Conservation (phyloP, 768 basidiomycete species). For the Amanita pallidorosea region DNA sequence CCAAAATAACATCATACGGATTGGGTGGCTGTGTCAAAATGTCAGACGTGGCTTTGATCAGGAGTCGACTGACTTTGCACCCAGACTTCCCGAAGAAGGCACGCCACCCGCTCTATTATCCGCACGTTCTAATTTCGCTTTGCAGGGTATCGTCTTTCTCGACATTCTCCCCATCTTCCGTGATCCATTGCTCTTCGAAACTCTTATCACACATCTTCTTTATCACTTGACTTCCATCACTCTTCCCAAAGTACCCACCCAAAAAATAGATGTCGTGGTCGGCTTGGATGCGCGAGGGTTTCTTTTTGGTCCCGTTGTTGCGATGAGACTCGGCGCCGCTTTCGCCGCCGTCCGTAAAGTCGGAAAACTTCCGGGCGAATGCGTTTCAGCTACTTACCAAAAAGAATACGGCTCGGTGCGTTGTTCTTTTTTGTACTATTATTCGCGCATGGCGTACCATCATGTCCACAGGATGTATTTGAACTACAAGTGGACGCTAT, state of each 20-base stretch:
- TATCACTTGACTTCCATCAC: constrained; percentile 79
- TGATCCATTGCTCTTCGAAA: constrained; percentile 80
- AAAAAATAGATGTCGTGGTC: constrained; percentile 85
- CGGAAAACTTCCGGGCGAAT: constrained; percentile 90
- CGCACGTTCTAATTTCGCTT: background rate
- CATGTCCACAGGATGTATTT: constrained; percentile 63
- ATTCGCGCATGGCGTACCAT: background rate
- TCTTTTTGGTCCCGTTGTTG: constrained; percentile 87
- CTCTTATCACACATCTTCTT: constrained; percentile 79
- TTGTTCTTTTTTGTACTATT: constrained; percentile 1
- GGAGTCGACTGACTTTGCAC: constrained; percentile 46
- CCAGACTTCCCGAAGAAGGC: constrained; percentile 90
- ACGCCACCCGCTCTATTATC: constrained; percentile 4
- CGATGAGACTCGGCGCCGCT: constrained; percentile 80
- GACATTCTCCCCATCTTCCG: constrained; percentile 93
- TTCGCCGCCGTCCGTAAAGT: constrained; percentile 94
- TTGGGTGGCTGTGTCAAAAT: constrained; percentile 20
- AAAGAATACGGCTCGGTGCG: constrained; percentile 90
- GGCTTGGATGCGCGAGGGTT: constrained; percentile 96
- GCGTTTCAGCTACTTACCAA: constrained; percentile 63
- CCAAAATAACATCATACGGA: no score
- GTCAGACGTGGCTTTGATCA: constrained; percentile 70
- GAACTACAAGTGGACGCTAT: constrained; percentile 92
- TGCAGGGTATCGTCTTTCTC: constrained; percentile 80
- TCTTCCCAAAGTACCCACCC: constrained; percentile 42